Base-by-base conservation (phyloP, 2,329 filamentous ascomycete species). In the Phialocephala subalpina region DNA sequence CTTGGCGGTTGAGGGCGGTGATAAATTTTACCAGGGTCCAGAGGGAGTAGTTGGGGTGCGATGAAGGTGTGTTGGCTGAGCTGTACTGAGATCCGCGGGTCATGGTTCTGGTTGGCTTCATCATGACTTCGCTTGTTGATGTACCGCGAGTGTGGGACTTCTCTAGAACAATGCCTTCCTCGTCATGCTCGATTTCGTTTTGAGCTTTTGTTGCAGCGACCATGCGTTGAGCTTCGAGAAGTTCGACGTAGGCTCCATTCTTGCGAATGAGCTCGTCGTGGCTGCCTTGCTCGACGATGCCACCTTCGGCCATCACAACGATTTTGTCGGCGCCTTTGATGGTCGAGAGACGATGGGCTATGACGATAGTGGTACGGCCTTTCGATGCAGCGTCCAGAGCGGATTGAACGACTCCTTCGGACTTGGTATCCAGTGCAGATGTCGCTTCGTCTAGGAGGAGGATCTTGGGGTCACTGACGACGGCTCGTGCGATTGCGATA, bases 261-360 rank as follows among this genome's bases (percentile, higher is more conserved):
- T 87, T 81, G 2, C 81, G 75, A 1, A 96, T 81, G 0, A 97
- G 84, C 49, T 87, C 84, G 6, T 92, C 86, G 70, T 97, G 93
- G 0, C 86, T 93, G 0, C 93, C 93, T 70, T 89, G 82, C 76
- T 97, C 92, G 8, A 90, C 84, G 0, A 93, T 86, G 58, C 83
- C 80, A 1, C 93, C 93, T 70, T 90, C 86, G 53, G 90, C 84
- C 60, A 97, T 78, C 0, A 97, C 93, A 5, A 94, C 82, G 62
- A 97, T 96, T 42, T 88, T 86, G 74, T 97, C 90, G 2, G 93
- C 92, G 68, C 90, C 87, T 76, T 89, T 90, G 72, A 93, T 91
- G 0, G 91, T 93, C 0, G 89, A 91, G 1, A 93, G 80, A 6
- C 90, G 83, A 76, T 93, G 67, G 27, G 87, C 87, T 63, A 90